Evolutionary conservation across 768 basidiomycete species (phyloP), one percentile per base, ranked within the genome.

Genomic region (Rhizopogon vinicolor): DNA sequence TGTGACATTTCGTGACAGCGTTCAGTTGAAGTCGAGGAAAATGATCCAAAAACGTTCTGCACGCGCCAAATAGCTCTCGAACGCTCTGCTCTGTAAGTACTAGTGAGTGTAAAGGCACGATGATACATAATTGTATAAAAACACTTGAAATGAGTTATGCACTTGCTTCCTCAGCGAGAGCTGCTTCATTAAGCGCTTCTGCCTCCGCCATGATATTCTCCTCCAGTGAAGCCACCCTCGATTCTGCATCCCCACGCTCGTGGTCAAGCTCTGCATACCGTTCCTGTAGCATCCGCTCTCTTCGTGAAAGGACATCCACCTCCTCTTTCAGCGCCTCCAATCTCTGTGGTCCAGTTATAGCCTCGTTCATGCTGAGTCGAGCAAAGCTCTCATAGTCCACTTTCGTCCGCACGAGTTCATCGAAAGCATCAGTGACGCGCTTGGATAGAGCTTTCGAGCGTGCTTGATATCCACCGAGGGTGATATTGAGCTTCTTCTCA

Each of bases 381-480:
- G 77, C 75, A 69, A 97, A 98, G 66, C 88, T 90, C 60, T 90
- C 86, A 60, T 87, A 74, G 42, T 96, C 93, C 31, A 87, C 60
- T 63, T 87, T 75, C 18, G 77, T 78, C 64, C 76, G 77, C 54
- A 86, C 80, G 31, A 94, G 75, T 61, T 87, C 87, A 35, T 82
- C 83, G 67, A 91, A 92, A 1, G 84, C 81, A 29, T 83, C 81
- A 2, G 74, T 75, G 44, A 91, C 66, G 2, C 86, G 84, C 68
- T 81, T 84, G 14, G 78, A 70, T 3, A 94, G 76, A 41, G 82
- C 80, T 63, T 78, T 78, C 29, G 85, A 84, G 9, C 95, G 84
- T 40, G 81, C 79, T 65, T 91, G 83, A 68, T 98, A 98, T 8
- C 97, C 97, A n/a, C 94, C 94, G 3, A 98, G 82, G 13, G 82